phyloP scores from a whole-genome alignment of 768 basidiomycete genomes.

The Kwoniella europaea region DNA sequence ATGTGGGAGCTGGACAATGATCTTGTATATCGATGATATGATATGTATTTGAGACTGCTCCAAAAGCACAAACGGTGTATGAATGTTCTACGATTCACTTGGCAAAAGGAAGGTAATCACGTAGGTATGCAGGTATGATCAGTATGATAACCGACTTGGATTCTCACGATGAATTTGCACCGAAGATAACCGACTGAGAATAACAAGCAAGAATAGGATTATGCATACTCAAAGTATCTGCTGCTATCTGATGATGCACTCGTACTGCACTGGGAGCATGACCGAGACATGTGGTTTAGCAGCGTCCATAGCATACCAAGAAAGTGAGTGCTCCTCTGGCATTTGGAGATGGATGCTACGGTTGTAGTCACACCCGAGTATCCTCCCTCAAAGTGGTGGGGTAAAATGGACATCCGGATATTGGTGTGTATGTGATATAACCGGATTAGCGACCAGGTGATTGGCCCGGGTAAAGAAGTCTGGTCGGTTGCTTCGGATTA shows the following conservation, averaged over 20 bases:
- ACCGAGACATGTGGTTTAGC: not conserved
- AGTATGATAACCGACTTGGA: too few species aligned
- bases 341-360: not conserved
- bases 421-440: not conserved
- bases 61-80: too few species aligned
- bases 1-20: too few species aligned
- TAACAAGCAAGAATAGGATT: not conserved
- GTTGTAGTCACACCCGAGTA: not conserved
- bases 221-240: not conserved
- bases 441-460: slow-evolving; percentile 1
- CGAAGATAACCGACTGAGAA: slow-evolving; percentile 7
- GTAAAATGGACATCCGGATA: not conserved
- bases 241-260: too few species aligned
- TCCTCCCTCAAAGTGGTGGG: not conserved
- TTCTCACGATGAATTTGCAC: not conserved
- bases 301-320: not conserved
- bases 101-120: too few species aligned
- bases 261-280: not conserved
- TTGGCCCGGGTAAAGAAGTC: not conserved
- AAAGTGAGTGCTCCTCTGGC: too few species aligned
- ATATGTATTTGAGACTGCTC: not conserved
- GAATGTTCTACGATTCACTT: too few species aligned
- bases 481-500: slow-evolving; percentile 3
- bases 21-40: not conserved
- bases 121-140: too few species aligned